Percentiles rank a stretch among this genome's conserved stretches.
phyloP scores from a whole-genome alignment of 352 stramenopile genomes.

The Pythium dissimile region DNA sequence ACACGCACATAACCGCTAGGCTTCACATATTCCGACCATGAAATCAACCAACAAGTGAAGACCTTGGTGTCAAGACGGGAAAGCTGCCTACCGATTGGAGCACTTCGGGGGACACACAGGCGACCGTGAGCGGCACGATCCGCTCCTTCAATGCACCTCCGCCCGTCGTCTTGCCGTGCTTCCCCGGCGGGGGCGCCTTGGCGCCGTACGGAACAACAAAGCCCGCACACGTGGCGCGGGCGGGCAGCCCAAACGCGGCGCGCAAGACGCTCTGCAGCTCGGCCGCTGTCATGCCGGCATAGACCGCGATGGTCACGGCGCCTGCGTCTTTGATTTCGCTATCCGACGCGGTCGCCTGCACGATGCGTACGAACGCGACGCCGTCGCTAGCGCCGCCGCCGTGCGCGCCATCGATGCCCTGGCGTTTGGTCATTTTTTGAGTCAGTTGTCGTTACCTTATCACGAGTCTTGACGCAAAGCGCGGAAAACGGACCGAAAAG shows the following conservation, averaged over 20 bases:
- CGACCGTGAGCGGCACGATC: constrained; percentile 60
- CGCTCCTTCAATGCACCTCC: constrained; percentile 11
- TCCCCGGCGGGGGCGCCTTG: no score
- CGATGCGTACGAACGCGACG: constrained; percentile 17
- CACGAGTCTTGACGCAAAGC: no score
- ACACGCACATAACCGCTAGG: constrained; percentile 15
- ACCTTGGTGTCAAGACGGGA: no score
- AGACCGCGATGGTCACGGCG: constrained; percentile 41
- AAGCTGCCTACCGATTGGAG: constrained; percentile 21
- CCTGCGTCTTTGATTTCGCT: neutral
- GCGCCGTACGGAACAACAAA: constrained; percentile 27
- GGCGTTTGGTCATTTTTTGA: no score
- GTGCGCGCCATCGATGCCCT: no score
- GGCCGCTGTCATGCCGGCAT: constrained; percentile 38
- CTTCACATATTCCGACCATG: neutral
- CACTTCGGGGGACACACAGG: constrained; percentile 44
- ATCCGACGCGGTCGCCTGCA: neutral
- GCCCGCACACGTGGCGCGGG: constrained; percentile 22
- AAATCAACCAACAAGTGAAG: neutral
- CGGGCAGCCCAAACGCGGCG: constrained; percentile 27
- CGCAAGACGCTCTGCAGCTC: constrained; percentile 48
- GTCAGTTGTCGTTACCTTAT: no score
- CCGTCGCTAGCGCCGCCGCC: no score
- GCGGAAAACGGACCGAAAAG: no score
- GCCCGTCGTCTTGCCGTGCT: neutral